Evolutionary conservation across 371 early-diverging fungal species (phyloP).

Genomic region (Phascolomyces articulosus): DNA sequence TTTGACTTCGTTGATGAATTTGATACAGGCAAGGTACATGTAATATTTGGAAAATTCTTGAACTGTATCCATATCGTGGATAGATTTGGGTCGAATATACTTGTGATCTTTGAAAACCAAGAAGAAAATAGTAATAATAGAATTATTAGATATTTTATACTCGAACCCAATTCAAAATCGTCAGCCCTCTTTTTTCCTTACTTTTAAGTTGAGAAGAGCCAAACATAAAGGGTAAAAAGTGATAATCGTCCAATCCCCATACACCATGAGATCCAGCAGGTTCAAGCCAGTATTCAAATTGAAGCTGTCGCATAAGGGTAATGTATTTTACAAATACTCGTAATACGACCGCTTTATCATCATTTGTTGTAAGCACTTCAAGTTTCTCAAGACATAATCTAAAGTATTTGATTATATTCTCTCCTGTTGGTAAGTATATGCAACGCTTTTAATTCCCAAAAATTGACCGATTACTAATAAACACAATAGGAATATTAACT

Average conservation of each 20-base stretch:
- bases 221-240: constrained; percentile 97
- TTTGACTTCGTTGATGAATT: constrained; percentile 80
- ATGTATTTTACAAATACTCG: constrained; percentile 92
- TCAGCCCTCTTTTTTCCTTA: no score
- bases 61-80: constrained; percentile 82
- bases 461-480: no score
- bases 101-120: constrained; percentile 57
- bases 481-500: no score
- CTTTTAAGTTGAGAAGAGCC: constrained; percentile 89
- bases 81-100: constrained; percentile 87
- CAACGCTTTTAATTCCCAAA: no score
- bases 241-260: constrained; percentile 99
- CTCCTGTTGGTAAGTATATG: no score
- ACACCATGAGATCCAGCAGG: constrained; percentile 99
- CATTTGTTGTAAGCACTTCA: constrained; percentile 61
- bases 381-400: constrained; percentile 83
- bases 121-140: no score
- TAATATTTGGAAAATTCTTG: constrained; percentile 83
- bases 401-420: neutral
- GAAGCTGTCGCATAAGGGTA: constrained; percentile 84
- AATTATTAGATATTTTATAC: no score
- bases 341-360: constrained; percentile 77
- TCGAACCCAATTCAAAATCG: no score
- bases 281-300: constrained; percentile 95
- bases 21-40: constrained; percentile 93